Base-by-base conservation (phyloP, 768 basidiomycete species). In the Suillus subaureus region DNA sequence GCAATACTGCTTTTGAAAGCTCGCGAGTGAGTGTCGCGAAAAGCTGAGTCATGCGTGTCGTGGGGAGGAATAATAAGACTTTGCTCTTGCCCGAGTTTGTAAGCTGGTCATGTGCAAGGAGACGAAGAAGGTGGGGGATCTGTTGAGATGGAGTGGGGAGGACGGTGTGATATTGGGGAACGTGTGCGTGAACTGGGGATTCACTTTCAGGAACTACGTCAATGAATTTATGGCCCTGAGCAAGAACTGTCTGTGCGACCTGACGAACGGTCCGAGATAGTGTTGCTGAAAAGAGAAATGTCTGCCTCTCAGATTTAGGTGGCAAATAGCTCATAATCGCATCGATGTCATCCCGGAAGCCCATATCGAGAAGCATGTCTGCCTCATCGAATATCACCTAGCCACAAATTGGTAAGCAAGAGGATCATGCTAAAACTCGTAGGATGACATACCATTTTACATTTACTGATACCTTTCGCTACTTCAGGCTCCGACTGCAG, bases 321-420 rank as follows among this genome's bases (percentile, higher is more conserved):
- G 91, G 89, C n/a, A 96, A 81, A 71, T 81, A 83, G 5, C 79
- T 72, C 35, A 84, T 77, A 70, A 97, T 94, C 2, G 84, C 86
- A 26, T 92, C 87, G 37, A 98, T 87, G 70, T 97, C 96, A 28
- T 89, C 85, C 5, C 91, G 85, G 85, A 97, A 97, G 69, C 96
- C 96, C 90, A 96, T 91, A 64, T 95, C 93, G 13, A 98, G 82
- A 15, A 97, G 82, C 0, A 91, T 93, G 72, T 99, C 96, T 13
- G 94, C 93, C 75, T 97, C 94, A 72, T 99, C 97, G 64, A 99
- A 81, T 66, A 99, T 84, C 61, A 99, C 84, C 92, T 94, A 68
- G 13, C 4, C 26, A 61, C 49, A 64, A n/a, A 65, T 3, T 3
- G 11, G 33, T 69, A 37, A 67, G 63, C n/a, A 31, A 28, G 54